A percentile compares a stretch with the other conserved stretches of the same genome.
These are phyloP conservation scores for Stereum hirsutum DNA, from an alignment of 1,284 basidiomycete genomes.

Conservation along the genomic window DNA sequence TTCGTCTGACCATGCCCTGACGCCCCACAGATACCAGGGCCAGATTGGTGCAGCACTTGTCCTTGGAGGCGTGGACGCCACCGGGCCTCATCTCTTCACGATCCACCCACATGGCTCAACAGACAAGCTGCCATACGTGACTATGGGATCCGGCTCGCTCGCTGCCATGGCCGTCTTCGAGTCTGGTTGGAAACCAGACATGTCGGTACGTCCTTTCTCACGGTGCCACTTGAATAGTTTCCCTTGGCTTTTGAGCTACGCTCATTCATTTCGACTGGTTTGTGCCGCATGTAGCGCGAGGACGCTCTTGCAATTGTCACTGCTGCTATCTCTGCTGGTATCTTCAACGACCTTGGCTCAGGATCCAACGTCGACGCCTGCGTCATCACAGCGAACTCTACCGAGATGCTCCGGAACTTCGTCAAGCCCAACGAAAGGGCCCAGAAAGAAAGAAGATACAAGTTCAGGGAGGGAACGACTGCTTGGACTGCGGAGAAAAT, in stretches of 20 bases:
- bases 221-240: no score
- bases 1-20: not conserved
- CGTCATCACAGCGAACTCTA: constrained; percentile 78
- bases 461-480: constrained; percentile 82
- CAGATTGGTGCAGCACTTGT: constrained; percentile 94
- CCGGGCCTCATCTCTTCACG: constrained; percentile 93
- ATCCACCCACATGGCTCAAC: constrained; percentile 96
- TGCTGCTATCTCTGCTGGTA: constrained; percentile 87
- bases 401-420: constrained; percentile 87
- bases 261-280: constrained; percentile 9
- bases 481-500: constrained; percentile 80
- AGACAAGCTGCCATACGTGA: constrained; percentile 98
- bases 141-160: constrained; percentile 94
- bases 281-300: constrained; percentile 40
- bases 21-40: constrained; percentile 74
- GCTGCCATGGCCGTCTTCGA: constrained; percentile 99
- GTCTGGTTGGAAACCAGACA: constrained; percentile 73
- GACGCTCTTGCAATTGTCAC: constrained; percentile 83
- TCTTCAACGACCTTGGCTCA: constrained; percentile 98
- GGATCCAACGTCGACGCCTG: constrained; percentile 98
- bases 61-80: constrained; percentile 91
- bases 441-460: constrained; percentile 78
- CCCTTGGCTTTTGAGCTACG: not conserved
- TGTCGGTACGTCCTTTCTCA: constrained; percentile 48
- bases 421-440: constrained; percentile 87